Evolutionary conservation across 306 rosid species (phyloP), one percentile per base, ranked within the genome.

Genomic region (Senna tora): DNA sequence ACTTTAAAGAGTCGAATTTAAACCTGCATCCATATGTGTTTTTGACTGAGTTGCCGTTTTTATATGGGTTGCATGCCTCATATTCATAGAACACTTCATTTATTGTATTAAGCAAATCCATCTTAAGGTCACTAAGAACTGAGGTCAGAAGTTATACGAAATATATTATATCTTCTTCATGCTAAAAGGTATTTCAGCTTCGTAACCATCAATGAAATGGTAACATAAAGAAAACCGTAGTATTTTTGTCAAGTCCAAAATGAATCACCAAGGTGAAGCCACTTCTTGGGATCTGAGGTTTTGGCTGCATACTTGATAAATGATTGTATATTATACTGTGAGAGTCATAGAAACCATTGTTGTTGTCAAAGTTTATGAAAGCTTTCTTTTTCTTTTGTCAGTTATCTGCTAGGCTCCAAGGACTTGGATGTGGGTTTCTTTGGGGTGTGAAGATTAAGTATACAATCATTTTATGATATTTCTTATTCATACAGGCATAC

Each of bases 381-480:
- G 56, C 42, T 68, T 52, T 39, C 34, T 4, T 77, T 77, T 51
- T 20, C 76, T 51, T 30, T 51, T 51, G 17, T 20, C 25, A n/a
- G 15, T 58, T 59, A 51, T 57, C 5, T 38, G 34, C 32, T 62
- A 47, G 28, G 28, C 50, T 69, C 56, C 22, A 19, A 63, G 65
- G 54, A 43, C 12, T 67, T 67, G 65, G 30, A 55, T 73, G 51
- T 55, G 42, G 70, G 56, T 73, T 77, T 57, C 69, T 73, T 56
- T 56, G 36, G 60, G 30, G 71, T 49, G 68, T 52, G 75, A 42
- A 32, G 59, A 71, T n/a, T 30, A 68, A 22, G 56, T n/a, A 51
- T 32, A 57, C 30, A 17, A 52, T 34, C 15, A 67, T 67, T 72
- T 59, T 58, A 9, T 61, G 42, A 34, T 34, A 49, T n/a, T 71